Evolutionary conservation across 352 stramenopile genomes (phyloP), one percentile per base, ranked within the genome.

Genomic region (Phytophthora kernoviae): DNA sequence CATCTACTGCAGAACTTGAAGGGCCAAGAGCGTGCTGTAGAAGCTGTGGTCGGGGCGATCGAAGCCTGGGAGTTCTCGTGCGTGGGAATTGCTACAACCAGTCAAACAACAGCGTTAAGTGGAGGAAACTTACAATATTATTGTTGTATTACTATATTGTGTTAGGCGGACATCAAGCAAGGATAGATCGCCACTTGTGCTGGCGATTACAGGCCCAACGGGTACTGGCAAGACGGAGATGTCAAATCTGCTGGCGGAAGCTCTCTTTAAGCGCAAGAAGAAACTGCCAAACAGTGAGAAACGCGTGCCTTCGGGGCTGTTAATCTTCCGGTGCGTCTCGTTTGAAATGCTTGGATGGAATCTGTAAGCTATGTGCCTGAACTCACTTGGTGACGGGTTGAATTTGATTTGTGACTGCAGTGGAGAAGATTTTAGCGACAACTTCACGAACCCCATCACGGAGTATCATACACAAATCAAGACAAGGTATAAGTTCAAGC

Each of bases 171-270:
- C 69, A 39, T 79, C 74, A 8, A 69, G 58, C 5, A 87, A 83
- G 30, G 79, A 93, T 34, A 77, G 81, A 7, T 68, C 76, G 20
- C 90, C 90, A 14, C 66, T 97, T 9, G 90, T 97, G 39, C 55
- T 97, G 43, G 90, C 90, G 5, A 81, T 97, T 54, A 97, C 87
- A 17, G 90, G 90, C 18, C 91, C 90, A 5, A 97, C 90, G 1
- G 90, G 90, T 15, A 93, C 86, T 4, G 90, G 90, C n/a, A 97
- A 97, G 70, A 97, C 89, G 14, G 90, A 97, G 56, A 94, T 87
- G 56, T 91, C 90, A 15, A 85, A 91, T 37, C 67, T 94, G 40
- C 67, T 97, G 27, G 87, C 87, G 1, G 80, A 94, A 68, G 82
- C 73, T 57, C 54, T 97, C 18, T 94, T 97, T 42, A 88, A 88